Percentiles rank a stretch among this genome's conserved stretches.
phyloP scores from a whole-genome alignment of 1,284 basidiomycete genomes.

The Cystobasidium slooffiae region DNA sequence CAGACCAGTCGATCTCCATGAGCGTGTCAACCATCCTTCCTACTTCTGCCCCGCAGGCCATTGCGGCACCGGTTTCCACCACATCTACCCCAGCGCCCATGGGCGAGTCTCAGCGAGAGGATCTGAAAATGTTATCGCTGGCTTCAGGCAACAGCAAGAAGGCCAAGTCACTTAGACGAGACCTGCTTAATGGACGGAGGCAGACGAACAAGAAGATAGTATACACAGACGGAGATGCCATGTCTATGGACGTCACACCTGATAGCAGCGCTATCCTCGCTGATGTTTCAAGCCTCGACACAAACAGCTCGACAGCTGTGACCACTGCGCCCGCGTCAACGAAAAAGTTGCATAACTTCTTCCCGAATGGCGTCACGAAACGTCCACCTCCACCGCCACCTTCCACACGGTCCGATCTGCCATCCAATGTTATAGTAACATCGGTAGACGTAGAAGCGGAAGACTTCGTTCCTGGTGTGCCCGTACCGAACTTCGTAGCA shows the following conservation, averaged over 20 bases:
- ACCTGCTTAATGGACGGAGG: constrained; percentile 16
- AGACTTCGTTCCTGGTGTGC: constrained; percentile 45
- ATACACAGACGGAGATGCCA: constrained; percentile 10
- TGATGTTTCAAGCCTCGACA: background rate
- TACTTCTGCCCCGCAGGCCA: background rate
- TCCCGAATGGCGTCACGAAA: constrained; percentile 3
- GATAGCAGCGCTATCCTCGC: constrained; percentile 13
- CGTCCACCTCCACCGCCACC: constrained; percentile 34
- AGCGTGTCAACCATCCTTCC: background rate
- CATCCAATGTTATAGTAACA: constrained; percentile 47
- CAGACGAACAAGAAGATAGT: constrained; percentile 29
- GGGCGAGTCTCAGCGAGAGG: background rate
- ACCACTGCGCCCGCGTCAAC: background rate
- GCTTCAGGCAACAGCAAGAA: constrained; percentile 29
- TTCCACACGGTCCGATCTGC: constrained; percentile 44
- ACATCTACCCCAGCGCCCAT: background rate
- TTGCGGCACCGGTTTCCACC: background rate
- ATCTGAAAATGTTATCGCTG: constrained; percentile 20
- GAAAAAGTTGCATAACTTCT: background rate
- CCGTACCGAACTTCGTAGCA: constrained; percentile 38
- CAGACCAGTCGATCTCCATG: background rate
- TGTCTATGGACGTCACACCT: constrained; percentile 12
- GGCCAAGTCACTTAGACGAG: constrained; percentile 26
- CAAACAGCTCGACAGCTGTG: too few relatives aligned
- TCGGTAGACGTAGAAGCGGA: constrained; percentile 47